A percentile compares a stretch with the other conserved stretches of the same genome.
These are phyloP conservation scores for Uromyces viciae-fabae DNA, from an alignment of 1,284 basidiomycete genomes.

Conservation along the genomic window DNA sequence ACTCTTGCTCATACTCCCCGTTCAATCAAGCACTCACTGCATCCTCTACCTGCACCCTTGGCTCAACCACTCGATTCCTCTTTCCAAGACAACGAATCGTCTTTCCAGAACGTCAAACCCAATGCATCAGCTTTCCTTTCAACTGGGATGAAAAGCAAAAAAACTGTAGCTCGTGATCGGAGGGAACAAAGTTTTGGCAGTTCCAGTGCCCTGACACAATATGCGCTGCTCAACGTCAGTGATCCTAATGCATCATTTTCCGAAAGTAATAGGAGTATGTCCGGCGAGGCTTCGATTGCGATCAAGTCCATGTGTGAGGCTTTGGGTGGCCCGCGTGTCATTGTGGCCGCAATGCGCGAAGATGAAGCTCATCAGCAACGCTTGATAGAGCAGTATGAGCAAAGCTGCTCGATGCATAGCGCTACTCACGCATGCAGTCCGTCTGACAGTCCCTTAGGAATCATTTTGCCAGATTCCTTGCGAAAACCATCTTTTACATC, in stretches of 20 bases:
- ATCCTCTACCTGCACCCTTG: slow-evolving; percentile 1
- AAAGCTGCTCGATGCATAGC: slow-evolving; percentile 17
- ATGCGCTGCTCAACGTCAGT: background rate
- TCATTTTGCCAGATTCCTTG: slow-evolving; percentile 7
- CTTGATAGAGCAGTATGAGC: slow-evolving; percentile 12
- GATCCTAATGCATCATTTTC: background rate
- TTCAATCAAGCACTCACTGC: slow-evolving; percentile 4
- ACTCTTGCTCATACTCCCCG: background rate
- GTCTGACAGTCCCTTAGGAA: slow-evolving; percentile 1
- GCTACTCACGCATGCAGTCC: background rate
- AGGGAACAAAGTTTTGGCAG: slow-evolving; percentile 1
- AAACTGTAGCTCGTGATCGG: background rate
- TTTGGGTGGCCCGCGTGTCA: slow-evolving; percentile 31
- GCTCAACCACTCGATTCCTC: slow-evolving; percentile 7
- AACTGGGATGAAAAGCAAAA: slow-evolving; percentile 29
- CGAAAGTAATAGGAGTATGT: background rate
- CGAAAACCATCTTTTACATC: slow-evolving; percentile 21
- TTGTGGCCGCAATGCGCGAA: slow-evolving; percentile 36
- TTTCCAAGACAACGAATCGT: slow-evolving; percentile 20
- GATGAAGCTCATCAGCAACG: slow-evolving; percentile 17
- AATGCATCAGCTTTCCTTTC: slow-evolving; percentile 43
- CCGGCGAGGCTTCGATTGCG: slow-evolving; percentile 21
- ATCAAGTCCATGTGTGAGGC: slow-evolving; percentile 34
- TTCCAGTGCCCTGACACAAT: slow-evolving; percentile 29
- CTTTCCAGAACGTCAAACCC: slow-evolving; percentile 38